These are phyloP conservation scores for Coccomyxa subellipsoidea DNA, from an alignment of 163 green algal genomes.

Conservation along the genomic window DNA sequence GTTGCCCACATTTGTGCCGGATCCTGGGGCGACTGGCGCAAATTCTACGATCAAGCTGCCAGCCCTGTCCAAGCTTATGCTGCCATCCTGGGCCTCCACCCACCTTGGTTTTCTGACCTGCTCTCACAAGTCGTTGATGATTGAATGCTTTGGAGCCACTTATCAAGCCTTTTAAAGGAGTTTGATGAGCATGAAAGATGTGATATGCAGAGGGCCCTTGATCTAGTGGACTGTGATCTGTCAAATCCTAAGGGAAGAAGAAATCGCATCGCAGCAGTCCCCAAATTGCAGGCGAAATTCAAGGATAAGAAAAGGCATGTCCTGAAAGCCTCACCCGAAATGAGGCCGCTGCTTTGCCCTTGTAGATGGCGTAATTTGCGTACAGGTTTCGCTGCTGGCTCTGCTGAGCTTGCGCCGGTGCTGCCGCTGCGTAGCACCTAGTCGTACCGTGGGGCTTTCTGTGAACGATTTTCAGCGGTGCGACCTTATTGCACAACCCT, in stretches of 20 bases:
- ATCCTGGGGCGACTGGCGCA: background rate
- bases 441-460: background rate
- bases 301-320: background rate
- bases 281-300: too few species aligned
- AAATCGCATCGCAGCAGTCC: too few species aligned
- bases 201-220: too few species aligned
- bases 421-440: background rate
- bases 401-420: background rate
- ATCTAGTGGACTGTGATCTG: too few species aligned
- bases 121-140: background rate
- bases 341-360: background rate
- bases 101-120: background rate
- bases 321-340: background rate
- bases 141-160: too few species aligned
- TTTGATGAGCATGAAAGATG: too few species aligned
- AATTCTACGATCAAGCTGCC: background rate
- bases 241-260: too few species aligned
- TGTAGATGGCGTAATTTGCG: constrained; percentile 5
- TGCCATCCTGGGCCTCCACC: background rate
- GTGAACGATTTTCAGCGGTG: background rate
- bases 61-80: background rate
- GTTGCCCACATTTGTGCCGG: background rate
- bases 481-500: background rate
- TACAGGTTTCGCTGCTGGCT: background rate
- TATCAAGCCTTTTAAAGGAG: too few species aligned